Evolutionary conservation across 331 rosid genomes (phyloP), one percentile per base, ranked within the genome.

Genomic region (Dryas integrifolia): DNA sequence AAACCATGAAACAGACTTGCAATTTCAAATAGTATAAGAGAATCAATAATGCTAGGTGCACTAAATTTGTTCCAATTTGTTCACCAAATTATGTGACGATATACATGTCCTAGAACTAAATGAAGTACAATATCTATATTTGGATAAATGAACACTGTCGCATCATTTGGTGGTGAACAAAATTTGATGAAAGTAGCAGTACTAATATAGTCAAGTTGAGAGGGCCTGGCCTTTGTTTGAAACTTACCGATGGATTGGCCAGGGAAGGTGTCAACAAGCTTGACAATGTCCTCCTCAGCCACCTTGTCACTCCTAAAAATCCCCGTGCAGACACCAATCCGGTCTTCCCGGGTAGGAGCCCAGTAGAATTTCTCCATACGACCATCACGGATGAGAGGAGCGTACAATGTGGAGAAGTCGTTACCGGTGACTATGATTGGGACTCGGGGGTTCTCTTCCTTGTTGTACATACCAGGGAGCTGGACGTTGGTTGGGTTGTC

Each of bases 351-450:
- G 2, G 93, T 94, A 7, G 98, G 98, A 3, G 98, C 97, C 98
- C 98, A 94, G 89, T 94, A 94, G 87, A 94, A 94, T 74, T 94
- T 94, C 91, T 94, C 98, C 98, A 94, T 94, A 81, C 98, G 98
- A 1, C 98, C 98, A 7, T 94, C 98, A 82, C 98, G 98, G 79
- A 94, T 94, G 70, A 94, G 95, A 59, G 98, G 98, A 70, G 98
- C 97, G 43, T 94, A 94, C 45, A 94, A 60, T 16, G 98, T 94
- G 21, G 98, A 94, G 91, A 94, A 94, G 65, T 94, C 98, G 63
- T 94, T 94, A 64, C 98, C 98, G 21, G 97, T 94, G 91, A 94
- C 98, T 5, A 94, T 72, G 86, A 94, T 82, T 8, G 98, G 98
- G 30, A 94, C 98, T 7, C 98, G 96, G 0, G 96, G 84, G 70